Percentiles rank a stretch among this genome's conserved stretches.
Evolutionary conservation across 2,329 filamentous ascomycete genomes (phyloP).

Genomic region (Colletotrichum endophyticum): DNA sequence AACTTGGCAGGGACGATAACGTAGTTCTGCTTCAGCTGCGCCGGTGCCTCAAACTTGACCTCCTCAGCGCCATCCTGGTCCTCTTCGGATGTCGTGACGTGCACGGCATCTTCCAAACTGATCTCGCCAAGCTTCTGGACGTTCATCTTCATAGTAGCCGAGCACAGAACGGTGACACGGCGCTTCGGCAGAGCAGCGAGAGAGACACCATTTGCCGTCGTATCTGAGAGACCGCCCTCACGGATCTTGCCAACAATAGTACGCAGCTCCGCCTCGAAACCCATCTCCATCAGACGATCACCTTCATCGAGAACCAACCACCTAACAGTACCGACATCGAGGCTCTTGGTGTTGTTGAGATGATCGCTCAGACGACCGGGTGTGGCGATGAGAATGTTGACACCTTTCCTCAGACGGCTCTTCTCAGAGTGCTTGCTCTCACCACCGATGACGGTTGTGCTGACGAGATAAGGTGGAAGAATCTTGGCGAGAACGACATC

Average conservation of each 20-base stretch:
- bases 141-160: conserved; percentile 97
- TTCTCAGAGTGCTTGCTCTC: conserved; percentile 84
- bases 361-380: conserved; percentile 92
- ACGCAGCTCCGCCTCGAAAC: conserved; percentile 93
- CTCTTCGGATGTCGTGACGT: conserved; percentile 73
- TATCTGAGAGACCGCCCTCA: conserved; percentile 62
- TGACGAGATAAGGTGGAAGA: conserved; percentile 90
- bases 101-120: conserved; percentile 89
- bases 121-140: conserved; percentile 94
- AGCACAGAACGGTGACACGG: conserved; percentile 88
- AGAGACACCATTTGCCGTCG: conserved; percentile 61
- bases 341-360: conserved; percentile 85
- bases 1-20: conserved; percentile 88
- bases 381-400: conserved; percentile 95
- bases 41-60: conserved; percentile 78
- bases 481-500: conserved; percentile 84
- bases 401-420: conserved; percentile 87
- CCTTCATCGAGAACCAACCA: conserved; percentile 97
- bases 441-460: conserved; percentile 78
- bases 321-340: conserved; percentile 86
- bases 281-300: conserved; percentile 97
- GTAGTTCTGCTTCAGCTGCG: conserved; percentile 93
- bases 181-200: conserved; percentile 73
- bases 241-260: conserved; percentile 84
- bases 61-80: conserved; percentile 51